These are phyloP conservation scores for Tetracladium marchalianum DNA, from an alignment of 495 filamentous ascomycete species.

Conservation along the genomic window DNA sequence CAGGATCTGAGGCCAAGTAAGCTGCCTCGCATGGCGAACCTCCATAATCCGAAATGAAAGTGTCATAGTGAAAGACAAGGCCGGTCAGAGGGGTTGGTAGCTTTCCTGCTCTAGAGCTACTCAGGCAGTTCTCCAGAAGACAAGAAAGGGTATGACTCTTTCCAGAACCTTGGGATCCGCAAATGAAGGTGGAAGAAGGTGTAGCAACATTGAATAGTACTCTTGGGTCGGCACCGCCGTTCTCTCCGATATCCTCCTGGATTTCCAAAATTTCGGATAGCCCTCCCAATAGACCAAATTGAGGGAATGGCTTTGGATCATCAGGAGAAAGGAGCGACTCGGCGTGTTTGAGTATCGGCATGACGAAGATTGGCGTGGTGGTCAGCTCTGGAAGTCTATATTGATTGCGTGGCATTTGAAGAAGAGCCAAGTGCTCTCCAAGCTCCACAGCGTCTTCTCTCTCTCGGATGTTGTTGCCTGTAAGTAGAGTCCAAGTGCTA, in stretches of 20 bases:
- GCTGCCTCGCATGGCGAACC: conserved; percentile 58
- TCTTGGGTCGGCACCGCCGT: conserved; percentile 30
- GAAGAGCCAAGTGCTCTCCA: not conserved
- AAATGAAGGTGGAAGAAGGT: conserved; percentile 65
- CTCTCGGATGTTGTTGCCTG: not conserved
- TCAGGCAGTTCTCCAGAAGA: conserved; percentile 55
- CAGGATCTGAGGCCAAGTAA: conserved; percentile 43
- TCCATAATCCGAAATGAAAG: conserved; percentile 42
- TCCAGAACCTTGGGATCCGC: conserved; percentile 65
- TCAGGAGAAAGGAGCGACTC: not conserved
- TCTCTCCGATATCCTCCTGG: not conserved
- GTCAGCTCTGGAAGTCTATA: conserved; percentile 20
- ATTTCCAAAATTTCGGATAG: conserved; percentile 10
- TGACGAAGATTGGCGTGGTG: conserved; percentile 29
- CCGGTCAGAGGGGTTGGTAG: conserved; percentile 44
- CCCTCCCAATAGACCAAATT: conserved; percentile 33
- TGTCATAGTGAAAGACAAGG: conserved; percentile 62
- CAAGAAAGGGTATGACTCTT: conserved; percentile 68
- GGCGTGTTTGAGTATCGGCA: conserved; percentile 24
- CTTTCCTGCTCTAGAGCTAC: conserved; percentile 25
- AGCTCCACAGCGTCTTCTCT: not conserved
- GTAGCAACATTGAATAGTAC: conserved; percentile 57
- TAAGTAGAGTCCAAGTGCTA: not conserved
- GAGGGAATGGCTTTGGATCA: conserved; percentile 19
- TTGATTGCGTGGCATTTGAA: not conserved